These are phyloP conservation scores for Claviceps pusilla DNA, from an alignment of 2,329 filamentous ascomycete species.

Conservation along the genomic window DNA sequence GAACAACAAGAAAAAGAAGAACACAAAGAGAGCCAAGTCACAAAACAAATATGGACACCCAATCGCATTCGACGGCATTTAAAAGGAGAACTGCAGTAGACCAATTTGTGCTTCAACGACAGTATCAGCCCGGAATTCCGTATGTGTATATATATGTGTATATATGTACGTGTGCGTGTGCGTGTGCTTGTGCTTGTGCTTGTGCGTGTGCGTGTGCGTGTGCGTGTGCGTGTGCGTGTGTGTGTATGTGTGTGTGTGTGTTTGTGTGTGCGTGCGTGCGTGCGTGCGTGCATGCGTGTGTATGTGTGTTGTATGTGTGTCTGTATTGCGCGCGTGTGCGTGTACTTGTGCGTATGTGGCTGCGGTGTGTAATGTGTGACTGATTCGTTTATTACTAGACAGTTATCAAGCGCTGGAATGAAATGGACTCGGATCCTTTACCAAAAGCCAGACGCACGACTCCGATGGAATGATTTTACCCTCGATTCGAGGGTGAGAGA, in stretches of 20 bases:
- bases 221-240: too few species aligned
- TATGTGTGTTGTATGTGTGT: not conserved
- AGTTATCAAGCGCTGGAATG: not conserved
- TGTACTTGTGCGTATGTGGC: slow-evolving; percentile 21
- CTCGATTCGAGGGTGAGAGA: not conserved
- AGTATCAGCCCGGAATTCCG: slow-evolving; percentile 30
- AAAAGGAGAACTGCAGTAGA: not conserved
- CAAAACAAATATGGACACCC: not conserved
- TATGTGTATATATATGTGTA: not conserved
- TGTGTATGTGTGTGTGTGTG: too few species aligned
- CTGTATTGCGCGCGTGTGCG: not conserved
- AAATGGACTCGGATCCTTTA: not conserved
- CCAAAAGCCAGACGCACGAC: not conserved
- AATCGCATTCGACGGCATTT: not conserved
- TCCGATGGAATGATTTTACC: not conserved
- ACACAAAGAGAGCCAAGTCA: not conserved
- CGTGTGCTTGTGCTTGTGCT: too few species aligned
- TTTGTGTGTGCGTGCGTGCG: not conserved
- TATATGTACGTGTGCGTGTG: too few species aligned
- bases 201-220: too few species aligned
- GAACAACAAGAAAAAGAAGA: not conserved
- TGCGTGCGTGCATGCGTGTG: slow-evolving; percentile 21
- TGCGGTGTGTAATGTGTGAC: not conserved
- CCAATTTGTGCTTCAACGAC: slow-evolving; percentile 32
- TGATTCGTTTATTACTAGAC: not conserved